These are phyloP conservation scores for Pachysolen tannophilus DNA, from an alignment of 805 yeast species.

Conservation along the genomic window DNA sequence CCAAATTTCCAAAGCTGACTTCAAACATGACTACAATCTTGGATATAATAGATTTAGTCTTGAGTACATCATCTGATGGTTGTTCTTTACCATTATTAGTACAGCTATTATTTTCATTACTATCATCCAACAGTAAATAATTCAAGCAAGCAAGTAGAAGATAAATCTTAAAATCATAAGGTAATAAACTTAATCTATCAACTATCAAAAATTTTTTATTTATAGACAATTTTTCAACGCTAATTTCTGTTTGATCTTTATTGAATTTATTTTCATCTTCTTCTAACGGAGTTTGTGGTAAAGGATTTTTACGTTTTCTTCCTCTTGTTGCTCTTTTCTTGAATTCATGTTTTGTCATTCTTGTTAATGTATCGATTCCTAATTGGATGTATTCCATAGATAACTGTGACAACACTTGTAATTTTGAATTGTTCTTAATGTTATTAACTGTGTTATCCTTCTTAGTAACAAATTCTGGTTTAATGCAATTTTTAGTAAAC, in stretches of 20 bases:
- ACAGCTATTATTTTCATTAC: not conserved
- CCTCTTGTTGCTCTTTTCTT: constrained; percentile 8
- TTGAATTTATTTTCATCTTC: not conserved
- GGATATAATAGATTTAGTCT: not conserved
- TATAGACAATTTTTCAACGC: not conserved
- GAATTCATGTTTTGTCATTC: constrained; percentile 3
- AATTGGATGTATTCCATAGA: too few relatives aligned
- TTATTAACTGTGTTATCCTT: not conserved
- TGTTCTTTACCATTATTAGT: too few relatives aligned
- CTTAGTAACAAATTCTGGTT: constrained; percentile 2
- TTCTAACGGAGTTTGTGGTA: constrained; percentile 5
- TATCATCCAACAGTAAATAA: too few relatives aligned
- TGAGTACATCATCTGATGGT: too few relatives aligned
- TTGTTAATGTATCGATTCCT: constrained; percentile 1
- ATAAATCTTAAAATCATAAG: constrained; percentile 1
- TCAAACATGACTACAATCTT: not conserved
- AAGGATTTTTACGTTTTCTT: constrained; percentile 6
- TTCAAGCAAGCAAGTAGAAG: constrained; percentile 2
- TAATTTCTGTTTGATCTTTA: not conserved
- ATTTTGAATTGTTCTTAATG: not conserved
- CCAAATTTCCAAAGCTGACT: too few relatives aligned
- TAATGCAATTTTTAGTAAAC: not conserved
- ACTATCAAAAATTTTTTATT: constrained; percentile 2
- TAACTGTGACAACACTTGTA: not conserved
- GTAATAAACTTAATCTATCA: constrained; percentile 2